Evolutionary conservation across 768 basidiomycete genomes (phyloP), one percentile per base, ranked within the genome.

Genomic region (Ramaria sp.): DNA sequence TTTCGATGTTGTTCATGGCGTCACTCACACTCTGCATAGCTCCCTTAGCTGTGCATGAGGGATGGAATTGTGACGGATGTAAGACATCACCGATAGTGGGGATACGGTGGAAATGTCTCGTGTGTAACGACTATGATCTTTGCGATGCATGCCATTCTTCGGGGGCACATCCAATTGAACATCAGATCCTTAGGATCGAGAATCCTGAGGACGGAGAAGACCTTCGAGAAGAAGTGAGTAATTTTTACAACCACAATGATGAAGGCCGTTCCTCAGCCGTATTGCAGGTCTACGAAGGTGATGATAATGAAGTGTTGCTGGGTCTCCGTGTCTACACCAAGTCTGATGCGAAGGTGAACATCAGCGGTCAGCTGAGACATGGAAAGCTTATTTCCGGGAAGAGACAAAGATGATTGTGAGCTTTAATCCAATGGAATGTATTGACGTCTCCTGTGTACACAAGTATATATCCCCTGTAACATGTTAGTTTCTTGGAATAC

Each of bases 81-180:
- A 54, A 24, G 41, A 30, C 31, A 20, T 7, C 54, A 17, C 57
- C 57, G 17, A 37, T 59, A 11, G 46, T 54, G 30, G 58, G 58
- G 4, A 27, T 48, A 46, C 52, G 58, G 27, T 59, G 53, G 53
- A 53, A 54, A 37, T 59, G 58, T 41, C 53, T 47, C 22, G 34
- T 38, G 22, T 59, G 59, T 49, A 27, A 54, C n/a, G 54, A 57
- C 13, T 59, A 59, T 43, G 59, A 59, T 51, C 54, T 59, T 19
- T 59, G 59, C 48, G 59, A 59, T 55, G 49, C 49, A 33, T 59
- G 59, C 33, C 54, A 59, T 45, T 45, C 30, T 10, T 55, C 59
- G 2, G 59, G 55, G n/a, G 59, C 53, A 9, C 59, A 59, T 50
- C 55, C 55, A 3, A 12, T 37, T 24, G 59, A 57, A 15, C 59